Evolutionary conservation across 208 protist species (phyloP).

Genomic region (Trypanosoma brucei): DNA sequence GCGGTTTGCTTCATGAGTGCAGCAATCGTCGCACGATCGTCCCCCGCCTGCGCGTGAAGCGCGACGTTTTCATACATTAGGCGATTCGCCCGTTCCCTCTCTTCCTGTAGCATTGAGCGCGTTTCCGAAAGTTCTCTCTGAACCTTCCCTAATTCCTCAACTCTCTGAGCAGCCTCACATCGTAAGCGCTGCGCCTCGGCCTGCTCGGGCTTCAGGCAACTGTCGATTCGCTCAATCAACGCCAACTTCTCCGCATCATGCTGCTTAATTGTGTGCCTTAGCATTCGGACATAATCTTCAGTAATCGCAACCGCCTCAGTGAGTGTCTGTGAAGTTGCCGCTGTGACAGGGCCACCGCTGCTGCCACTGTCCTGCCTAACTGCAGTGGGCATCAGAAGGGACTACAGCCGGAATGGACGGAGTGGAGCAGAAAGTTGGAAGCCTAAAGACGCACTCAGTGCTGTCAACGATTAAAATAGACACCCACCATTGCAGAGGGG

Average conservation of each 20-base stretch:
- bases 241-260: slow-evolving; percentile 34
- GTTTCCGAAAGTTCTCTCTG: slow-evolving; percentile 35
- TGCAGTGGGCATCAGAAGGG: background rate
- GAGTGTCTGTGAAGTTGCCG: background rate
- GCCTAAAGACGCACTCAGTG: too few species aligned
- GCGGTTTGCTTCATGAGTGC: slow-evolving; percentile 27
- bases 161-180: slow-evolving; percentile 1
- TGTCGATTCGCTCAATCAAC: slow-evolving; percentile 16
- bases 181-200: slow-evolving; percentile 20
- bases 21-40: slow-evolving; percentile 31
- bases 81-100: slow-evolving; percentile 50
- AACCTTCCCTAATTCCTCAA: slow-evolving; percentile 14
- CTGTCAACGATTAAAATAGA: too few species aligned
- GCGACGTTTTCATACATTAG: slow-evolving; percentile 65
- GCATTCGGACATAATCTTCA: slow-evolving; percentile 28
- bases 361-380: background rate
- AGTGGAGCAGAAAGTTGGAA: too few species aligned
- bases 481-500: too few species aligned
- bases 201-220: slow-evolving; percentile 21
- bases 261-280: slow-evolving; percentile 19
- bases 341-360: slow-evolving; percentile 3
- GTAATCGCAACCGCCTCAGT: slow-evolving; percentile 5
- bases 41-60: slow-evolving; percentile 37
- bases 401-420: too few species aligned
- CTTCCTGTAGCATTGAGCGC: slow-evolving; percentile 57